Conservation (phyloP, 2,329 filamentous ascomycete species). For the Paracoccidioides brasiliensis region DNA sequence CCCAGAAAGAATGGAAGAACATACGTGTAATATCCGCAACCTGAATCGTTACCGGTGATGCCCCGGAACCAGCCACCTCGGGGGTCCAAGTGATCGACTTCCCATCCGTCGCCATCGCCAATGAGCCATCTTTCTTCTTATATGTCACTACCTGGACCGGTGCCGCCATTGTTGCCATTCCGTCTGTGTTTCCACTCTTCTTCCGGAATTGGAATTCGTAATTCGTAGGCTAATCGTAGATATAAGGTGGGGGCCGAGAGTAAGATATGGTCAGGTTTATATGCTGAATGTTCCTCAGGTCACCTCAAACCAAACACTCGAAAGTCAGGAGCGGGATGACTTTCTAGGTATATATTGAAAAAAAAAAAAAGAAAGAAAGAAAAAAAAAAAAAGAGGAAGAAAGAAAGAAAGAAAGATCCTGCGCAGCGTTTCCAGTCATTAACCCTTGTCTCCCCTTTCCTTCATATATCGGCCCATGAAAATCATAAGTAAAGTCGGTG, state of each 20-base stretch:
- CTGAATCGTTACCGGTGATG: slow-evolving; percentile 52
- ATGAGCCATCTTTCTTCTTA: slow-evolving; percentile 89
- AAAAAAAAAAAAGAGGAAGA: too few relatives aligned
- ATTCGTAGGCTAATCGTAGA: not conserved
- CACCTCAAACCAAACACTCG: too few relatives aligned
- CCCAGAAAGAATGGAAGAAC: slow-evolving; percentile 17
- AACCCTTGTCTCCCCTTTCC: not conserved
- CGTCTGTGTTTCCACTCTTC: not conserved
- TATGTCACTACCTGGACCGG: slow-evolving; percentile 44
- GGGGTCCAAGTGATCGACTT: slow-evolving; percentile 72
- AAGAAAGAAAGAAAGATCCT: not conserved
- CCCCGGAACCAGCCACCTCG: slow-evolving; percentile 43
- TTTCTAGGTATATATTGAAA: too few relatives aligned
- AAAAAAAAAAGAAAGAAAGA: too few relatives aligned
- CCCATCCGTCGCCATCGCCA: slow-evolving; percentile 62
- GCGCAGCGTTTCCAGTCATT: not conserved
- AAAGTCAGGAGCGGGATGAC: too few relatives aligned
- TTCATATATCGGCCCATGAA: not conserved
- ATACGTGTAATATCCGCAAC: slow-evolving; percentile 72
- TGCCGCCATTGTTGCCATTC: not conserved
- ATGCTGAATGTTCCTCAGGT: too few relatives aligned
- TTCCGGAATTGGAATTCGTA: not conserved
- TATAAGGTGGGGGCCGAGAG: not conserved
- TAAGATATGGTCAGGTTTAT: not conserved
- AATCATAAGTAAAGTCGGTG: too few relatives aligned